A percentile compares a stretch with the other conserved stretches of the same genome.
These are phyloP conservation scores for Aureobasidium vineae DNA, from an alignment of 2,329 filamentous ascomycete species.

Conservation along the genomic window DNA sequence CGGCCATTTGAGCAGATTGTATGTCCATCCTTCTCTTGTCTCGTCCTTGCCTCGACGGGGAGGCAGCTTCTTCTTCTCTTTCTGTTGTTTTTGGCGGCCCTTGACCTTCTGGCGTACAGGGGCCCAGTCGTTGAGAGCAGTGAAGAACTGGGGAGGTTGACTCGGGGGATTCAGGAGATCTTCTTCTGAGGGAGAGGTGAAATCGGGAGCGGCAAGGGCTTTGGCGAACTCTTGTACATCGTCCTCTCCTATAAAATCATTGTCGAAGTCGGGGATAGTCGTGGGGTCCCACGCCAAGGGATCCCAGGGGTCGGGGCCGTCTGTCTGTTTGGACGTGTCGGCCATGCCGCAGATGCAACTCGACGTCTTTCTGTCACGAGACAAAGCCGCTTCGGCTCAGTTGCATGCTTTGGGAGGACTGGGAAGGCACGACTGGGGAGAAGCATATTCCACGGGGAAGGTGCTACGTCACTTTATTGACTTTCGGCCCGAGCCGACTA, in stretches of 20 bases:
- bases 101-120: constrained; percentile 74
- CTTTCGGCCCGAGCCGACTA: not conserved
- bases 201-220: constrained; percentile 79
- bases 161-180: constrained; percentile 51
- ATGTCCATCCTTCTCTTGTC: constrained; percentile 89
- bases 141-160: constrained; percentile 62
- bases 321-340: constrained; percentile 47
- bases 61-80: constrained; percentile 42
- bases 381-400: constrained; percentile 10
- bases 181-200: constrained; percentile 58
- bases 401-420: not conserved
- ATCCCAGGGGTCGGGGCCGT: constrained; percentile 60
- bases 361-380: constrained; percentile 1
- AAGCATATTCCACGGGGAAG: constrained; percentile 8
- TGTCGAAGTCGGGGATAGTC: constrained; percentile 73
- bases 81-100: constrained; percentile 39
- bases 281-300: constrained; percentile 65
- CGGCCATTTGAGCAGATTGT: constrained; percentile 87
- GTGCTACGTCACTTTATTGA: constrained; percentile 9
- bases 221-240: constrained; percentile 76
- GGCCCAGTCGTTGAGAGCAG: constrained; percentile 93
- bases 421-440: not conserved
- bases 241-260: constrained; percentile 70
- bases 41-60: constrained; percentile 68
- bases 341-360: constrained; percentile 39